These are phyloP conservation scores for Spizellomyces punctatus DNA, from an alignment of 192 early-diverging fungal species.

Conservation along the genomic window DNA sequence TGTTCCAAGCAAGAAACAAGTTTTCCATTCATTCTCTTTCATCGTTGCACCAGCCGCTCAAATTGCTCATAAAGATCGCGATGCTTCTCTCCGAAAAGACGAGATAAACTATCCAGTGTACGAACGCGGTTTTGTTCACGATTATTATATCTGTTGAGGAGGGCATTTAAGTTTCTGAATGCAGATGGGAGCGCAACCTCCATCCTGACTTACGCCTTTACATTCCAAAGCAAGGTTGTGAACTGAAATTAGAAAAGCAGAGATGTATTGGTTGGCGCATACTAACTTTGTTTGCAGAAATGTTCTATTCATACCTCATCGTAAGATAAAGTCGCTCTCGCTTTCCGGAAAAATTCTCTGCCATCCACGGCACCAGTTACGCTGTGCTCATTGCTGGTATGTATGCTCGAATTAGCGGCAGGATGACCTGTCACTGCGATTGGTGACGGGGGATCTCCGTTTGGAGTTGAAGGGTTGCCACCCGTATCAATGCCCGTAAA, in stretches of 20 bases:
- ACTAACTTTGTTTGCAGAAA: not conserved
- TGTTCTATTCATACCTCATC: constrained; percentile 28
- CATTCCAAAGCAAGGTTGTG: constrained; percentile 24
- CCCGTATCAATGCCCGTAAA: not conserved
- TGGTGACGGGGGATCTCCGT: not conserved
- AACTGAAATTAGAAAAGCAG: constrained; percentile 20
- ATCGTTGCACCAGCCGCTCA: constrained; percentile 19
- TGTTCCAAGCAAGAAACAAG: too few species aligned
- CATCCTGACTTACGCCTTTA: constrained; percentile 28
- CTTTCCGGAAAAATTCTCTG: constrained; percentile 34
- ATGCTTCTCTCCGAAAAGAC: constrained; percentile 23
- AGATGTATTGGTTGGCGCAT: not conserved
- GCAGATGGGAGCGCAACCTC: too few species aligned
- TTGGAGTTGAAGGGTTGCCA: not conserved
- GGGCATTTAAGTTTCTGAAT: not conserved
- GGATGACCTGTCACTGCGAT: constrained; percentile 2
- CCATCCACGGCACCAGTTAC: constrained; percentile 22
- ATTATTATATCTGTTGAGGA: constrained; percentile 29
- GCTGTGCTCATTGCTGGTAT: not conserved
- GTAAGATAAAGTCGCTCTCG: constrained; percentile 24
- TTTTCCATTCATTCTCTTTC: not conserved
- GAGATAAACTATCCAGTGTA: constrained; percentile 16
- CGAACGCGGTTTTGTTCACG: constrained; percentile 21
- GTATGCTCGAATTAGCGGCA: not conserved
- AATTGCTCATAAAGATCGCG: constrained; percentile 21